phyloP scores from a whole-genome alignment of 345 rosid species.

The Jatropha curcas region DNA sequence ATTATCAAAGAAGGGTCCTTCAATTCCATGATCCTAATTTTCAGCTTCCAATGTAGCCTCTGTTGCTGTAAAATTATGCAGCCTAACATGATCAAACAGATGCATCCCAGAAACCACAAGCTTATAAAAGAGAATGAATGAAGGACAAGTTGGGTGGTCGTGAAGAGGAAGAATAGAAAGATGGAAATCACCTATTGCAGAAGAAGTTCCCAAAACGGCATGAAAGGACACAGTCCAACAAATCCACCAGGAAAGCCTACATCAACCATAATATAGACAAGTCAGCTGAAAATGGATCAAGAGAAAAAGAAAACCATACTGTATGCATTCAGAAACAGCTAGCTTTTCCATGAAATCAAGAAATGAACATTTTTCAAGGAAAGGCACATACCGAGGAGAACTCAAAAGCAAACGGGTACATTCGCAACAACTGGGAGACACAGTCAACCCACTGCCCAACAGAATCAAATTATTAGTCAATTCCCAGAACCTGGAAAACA shows the following conservation, averaged over 20 bases:
- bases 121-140: background rate
- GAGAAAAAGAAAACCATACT: constrained; percentile 10
- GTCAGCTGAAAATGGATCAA: constrained; percentile 9
- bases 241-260: constrained; percentile 91
- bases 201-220: constrained; percentile 95
- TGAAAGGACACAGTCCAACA: constrained; percentile 83
- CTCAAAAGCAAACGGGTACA: constrained; percentile 97
- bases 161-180: background rate
- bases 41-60: background rate
- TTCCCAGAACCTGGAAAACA: constrained; percentile 6
- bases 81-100: background rate
- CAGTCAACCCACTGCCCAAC: constrained; percentile 97
- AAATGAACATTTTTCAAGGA: constrained; percentile 7
- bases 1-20: background rate
- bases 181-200: constrained; percentile 69
- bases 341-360: background rate
- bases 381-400: constrained; percentile 80
- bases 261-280: constrained; percentile 21
- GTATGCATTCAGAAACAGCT: constrained; percentile 15
- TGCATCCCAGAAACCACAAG: constrained; percentile 1
- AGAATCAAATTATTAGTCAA: constrained; percentile 12
- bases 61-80: background rate
- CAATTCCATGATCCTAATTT: background rate
- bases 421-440: constrained; percentile 80
- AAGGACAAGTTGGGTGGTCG: background rate